phyloP scores from a whole-genome alignment of 2,329 filamentous ascomycete genomes.

The Talaromyces albobiverticillius region DNA sequence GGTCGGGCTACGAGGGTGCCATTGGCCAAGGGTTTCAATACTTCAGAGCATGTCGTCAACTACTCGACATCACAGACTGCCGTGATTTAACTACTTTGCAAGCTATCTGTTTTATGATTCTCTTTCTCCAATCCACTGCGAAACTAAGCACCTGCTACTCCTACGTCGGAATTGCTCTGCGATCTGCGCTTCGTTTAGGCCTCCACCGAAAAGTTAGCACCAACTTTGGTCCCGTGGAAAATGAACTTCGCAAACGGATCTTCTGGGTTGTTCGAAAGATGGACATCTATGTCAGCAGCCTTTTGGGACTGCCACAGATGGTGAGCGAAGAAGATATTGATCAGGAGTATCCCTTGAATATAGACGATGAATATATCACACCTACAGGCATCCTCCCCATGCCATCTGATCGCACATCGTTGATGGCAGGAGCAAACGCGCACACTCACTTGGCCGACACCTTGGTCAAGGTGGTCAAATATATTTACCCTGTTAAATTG shows the following conservation, averaged over 20 bases:
- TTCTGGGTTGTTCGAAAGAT: conserved; percentile 52
- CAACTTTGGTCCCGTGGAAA: conserved; percentile 67
- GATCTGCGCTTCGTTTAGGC: conserved; percentile 73
- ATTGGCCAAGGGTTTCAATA: conserved; percentile 67
- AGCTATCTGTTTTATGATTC: conserved; percentile 72
- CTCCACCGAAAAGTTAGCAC: conserved; percentile 71
- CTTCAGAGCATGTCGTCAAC: conserved; percentile 64
- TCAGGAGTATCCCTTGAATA: conserved; percentile 45
- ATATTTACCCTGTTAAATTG: conserved; percentile 62
- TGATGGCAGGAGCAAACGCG: conserved; percentile 61
- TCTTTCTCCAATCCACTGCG: conserved; percentile 76
- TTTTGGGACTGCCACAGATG: conserved; percentile 49
- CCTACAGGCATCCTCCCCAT: conserved; percentile 49
- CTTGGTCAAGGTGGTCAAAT: conserved; percentile 60
- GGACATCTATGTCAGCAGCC: conserved; percentile 50
- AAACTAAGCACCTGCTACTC: conserved; percentile 77
- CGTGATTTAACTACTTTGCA: conserved; percentile 73
- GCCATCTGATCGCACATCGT: conserved; percentile 53
- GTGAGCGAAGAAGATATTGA: conserved; percentile 51
- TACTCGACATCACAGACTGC: conserved; percentile 63
- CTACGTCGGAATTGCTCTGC: conserved; percentile 73
- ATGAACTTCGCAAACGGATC: conserved; percentile 69
- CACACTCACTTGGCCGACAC: conserved; percentile 58
- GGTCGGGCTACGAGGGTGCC: conserved; percentile 47
- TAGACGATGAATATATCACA: conserved; percentile 49